These are phyloP conservation scores for Ophiostoma fasciatum DNA, from an alignment of 2,329 filamentous ascomycete genomes.

Conservation along the genomic window DNA sequence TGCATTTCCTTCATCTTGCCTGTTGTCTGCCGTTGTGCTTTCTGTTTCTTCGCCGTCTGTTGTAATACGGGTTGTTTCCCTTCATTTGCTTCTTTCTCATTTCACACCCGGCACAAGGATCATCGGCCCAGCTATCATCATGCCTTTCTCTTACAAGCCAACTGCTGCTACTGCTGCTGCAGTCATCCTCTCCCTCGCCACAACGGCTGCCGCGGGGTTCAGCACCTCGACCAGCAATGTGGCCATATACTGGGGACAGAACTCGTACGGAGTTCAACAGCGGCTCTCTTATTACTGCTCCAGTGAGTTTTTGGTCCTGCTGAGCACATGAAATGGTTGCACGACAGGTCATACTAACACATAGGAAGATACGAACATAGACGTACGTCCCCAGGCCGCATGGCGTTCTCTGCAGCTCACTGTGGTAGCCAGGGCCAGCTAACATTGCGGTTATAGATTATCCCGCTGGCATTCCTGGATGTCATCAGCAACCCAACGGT, in stretches of 20 bases:
- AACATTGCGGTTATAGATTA: too few relatives aligned
- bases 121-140: background rate
- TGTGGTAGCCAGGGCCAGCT: too few relatives aligned
- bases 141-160: background rate
- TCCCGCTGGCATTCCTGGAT: conserved; percentile 49
- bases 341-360: too few relatives aligned
- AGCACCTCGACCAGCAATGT: conserved; percentile 36
- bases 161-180: conserved; percentile 5
- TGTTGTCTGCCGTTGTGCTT: background rate
- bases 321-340: too few relatives aligned
- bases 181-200: conserved; percentile 7
- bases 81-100: background rate
- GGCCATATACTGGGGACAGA: conserved; percentile 58
- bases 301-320: too few relatives aligned
- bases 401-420: too few relatives aligned
- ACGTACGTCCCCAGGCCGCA: conserved; percentile 27
- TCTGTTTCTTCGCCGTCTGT: too few relatives aligned
- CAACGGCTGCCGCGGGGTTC: conserved; percentile 25
- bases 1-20: background rate
- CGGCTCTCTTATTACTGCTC: conserved; percentile 43
- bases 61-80: too few relatives aligned
- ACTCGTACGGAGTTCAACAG: conserved; percentile 43
- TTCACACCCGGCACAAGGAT: too few relatives aligned
- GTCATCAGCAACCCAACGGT: conserved; percentile 38
- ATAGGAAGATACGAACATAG: conserved; percentile 26